Evolutionary conservation across 2,329 filamentous ascomycete genomes (phyloP).

Genomic region (Zymoseptoria crescenta): DNA sequence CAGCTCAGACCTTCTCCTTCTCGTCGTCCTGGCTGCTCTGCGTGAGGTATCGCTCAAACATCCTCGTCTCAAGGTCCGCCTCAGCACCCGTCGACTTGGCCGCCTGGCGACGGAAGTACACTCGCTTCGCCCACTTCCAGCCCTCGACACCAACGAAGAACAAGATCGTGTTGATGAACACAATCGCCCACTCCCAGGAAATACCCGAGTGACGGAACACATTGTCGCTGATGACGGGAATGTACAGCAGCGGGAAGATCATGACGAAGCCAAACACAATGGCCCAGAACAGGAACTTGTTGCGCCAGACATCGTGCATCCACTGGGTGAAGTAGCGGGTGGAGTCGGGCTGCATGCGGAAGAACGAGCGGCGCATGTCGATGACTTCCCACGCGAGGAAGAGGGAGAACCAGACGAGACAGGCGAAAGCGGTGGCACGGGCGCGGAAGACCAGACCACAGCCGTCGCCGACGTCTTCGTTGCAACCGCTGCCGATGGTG

Average conservation of each 20-base stretch:
- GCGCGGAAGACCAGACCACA: conserved; percentile 63
- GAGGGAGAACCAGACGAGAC: conserved; percentile 67
- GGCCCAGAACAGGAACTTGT: conserved; percentile 53
- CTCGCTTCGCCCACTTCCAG: conserved; percentile 60
- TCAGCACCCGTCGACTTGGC: conserved; percentile 6
- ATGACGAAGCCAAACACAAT: conserved; percentile 39
- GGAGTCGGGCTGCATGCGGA: conserved; percentile 60
- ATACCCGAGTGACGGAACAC: conserved; percentile 62
- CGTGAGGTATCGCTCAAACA: conserved; percentile 21
- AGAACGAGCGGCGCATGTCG: conserved; percentile 64
- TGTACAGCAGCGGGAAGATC: conserved; percentile 49
- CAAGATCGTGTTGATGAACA: conserved; percentile 48
- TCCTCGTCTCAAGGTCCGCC: conserved; percentile 16
- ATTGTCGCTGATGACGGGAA: conserved; percentile 56
- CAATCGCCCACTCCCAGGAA: conserved; percentile 62
- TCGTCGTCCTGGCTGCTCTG: conserved; percentile 12
- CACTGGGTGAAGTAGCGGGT: conserved; percentile 58
- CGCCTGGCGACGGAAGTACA: conserved; percentile 13
- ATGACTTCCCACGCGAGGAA: conserved; percentile 76
- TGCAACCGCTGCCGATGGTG: conserved; percentile 51
- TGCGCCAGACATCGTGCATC: conserved; percentile 61
- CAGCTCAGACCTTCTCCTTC: conserved; percentile 10
- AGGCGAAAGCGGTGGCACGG: conserved; percentile 65
- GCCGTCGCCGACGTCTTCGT: conserved; percentile 45
- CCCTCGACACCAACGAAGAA: conserved; percentile 58